Evolutionary conservation across 2,329 filamentous ascomycete species (phyloP), one percentile per base, ranked within the genome.

Genomic region (Colletotrichum simmondsii): DNA sequence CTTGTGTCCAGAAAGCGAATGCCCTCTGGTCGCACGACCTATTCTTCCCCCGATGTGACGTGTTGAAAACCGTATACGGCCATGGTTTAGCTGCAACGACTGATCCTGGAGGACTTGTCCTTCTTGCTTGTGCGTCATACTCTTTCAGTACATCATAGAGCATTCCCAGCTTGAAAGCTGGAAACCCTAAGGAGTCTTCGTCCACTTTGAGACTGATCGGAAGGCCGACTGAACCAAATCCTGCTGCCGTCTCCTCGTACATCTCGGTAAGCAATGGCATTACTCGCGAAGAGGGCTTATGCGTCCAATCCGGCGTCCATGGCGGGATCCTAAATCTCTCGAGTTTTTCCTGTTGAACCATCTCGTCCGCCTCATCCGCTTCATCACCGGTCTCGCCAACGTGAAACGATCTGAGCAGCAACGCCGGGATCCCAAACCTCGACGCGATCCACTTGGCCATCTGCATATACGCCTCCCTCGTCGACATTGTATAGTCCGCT

Each of bases 401-500:
- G 14, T 37, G 2, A 5, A 32, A 2, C 1, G 52, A 26, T 16
- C 68, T 72, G 0, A 16, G 2, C 1, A 74, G 57, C 5, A 74
- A 12, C 0, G 1, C 22, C 1, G 37, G 16, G 11, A 72, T 0
- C 0, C 71, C 68, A 2, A 60, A 64, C n/a, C 42, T 62, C n/a
- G 49, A 28, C 3, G 35, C 61, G 1, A 67, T 57, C 71, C 71
- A 73, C 0, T 19, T 35, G 1, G 71, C 71, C 22, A 71, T 30
- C 24, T 2, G 22, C 8, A 37, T 37, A 4, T 52, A 71, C 14
- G 24, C 7, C 0, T 66, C 49, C 2, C 30, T 22, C 8, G 46
- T n/a, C 2, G 71, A 30, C 32, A 52, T 30, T 1, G 63, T 60
- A 16, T 80, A 79, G 64, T 79, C 75, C 1, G 77, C 65, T 2